A percentile compares a stretch with the other conserved stretches of the same genome.
These are phyloP conservation scores for Carex kokanica DNA, from an alignment of 176 grass and related monocot genomes.

Conservation along the genomic window DNA sequence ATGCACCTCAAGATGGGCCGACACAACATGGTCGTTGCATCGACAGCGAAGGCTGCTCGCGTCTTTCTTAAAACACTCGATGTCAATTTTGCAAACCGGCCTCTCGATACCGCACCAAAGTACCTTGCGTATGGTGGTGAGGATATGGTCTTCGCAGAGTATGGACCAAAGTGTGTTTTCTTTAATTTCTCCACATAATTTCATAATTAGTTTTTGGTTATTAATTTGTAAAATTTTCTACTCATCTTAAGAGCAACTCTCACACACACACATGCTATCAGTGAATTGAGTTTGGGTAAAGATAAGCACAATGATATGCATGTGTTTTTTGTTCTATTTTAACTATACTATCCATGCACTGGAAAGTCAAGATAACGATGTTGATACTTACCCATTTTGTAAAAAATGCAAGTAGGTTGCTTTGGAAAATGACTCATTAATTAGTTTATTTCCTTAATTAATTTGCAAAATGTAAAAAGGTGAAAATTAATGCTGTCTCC, in stretches of 20 bases:
- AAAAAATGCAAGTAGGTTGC: neutral
- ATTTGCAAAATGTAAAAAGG: neutral
- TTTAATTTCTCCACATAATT: neutral
- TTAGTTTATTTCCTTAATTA: neutral
- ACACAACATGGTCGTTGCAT: constrained; percentile 18
- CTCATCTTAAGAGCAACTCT: no score
- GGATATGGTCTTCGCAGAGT: constrained; percentile 28
- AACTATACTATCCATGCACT: no score
- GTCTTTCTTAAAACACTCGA: constrained; percentile 31
- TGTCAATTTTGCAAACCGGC: constrained; percentile 22
- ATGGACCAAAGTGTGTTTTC: constrained; percentile 23
- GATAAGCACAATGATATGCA: no score
- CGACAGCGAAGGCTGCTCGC: neutral
- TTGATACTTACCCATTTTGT: neutral
- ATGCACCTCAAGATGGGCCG: constrained; percentile 29
- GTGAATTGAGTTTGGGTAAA: no score
- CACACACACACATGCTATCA: no score
- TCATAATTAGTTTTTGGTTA: neutral
- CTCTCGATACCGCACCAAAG: constrained; percentile 2
- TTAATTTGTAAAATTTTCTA: neutral
- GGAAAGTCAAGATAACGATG: no score
- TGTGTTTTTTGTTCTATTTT: no score
- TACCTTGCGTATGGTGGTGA: constrained; percentile 26
- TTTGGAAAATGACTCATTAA: neutral
- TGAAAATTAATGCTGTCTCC: neutral